phyloP scores from a whole-genome alignment of 352 stramenopile species.

The Sclerospora graminicola region DNA sequence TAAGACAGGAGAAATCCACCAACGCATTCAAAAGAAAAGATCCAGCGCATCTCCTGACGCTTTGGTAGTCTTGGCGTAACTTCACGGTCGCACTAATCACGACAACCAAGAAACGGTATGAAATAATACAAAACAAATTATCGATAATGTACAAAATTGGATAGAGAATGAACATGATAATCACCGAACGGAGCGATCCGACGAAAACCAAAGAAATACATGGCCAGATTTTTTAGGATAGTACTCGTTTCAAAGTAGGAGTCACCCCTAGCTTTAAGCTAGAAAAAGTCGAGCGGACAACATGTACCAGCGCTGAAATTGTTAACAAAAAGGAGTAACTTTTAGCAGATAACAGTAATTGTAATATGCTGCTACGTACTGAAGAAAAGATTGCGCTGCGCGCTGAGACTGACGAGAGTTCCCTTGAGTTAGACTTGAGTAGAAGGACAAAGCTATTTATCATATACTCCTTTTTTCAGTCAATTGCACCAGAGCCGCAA shows the following conservation, averaged over 20 bases:
- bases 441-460: too few relatives aligned
- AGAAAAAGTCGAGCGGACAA: too few relatives aligned
- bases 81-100: slow-evolving; percentile 39
- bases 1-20: slow-evolving; percentile 79
- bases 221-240: slow-evolving; percentile 55
- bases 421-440: too few relatives aligned
- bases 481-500: too few relatives aligned
- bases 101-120: neutral
- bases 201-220: slow-evolving; percentile 69
- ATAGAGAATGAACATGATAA: slow-evolving; percentile 71
- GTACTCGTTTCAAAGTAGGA: slow-evolving; percentile 37
- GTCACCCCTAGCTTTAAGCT: too few relatives aligned
- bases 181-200: slow-evolving; percentile 51
- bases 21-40: slow-evolving; percentile 73
- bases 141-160: slow-evolving; percentile 71
- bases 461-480: too few relatives aligned
- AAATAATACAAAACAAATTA: neutral
- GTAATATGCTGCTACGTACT: too few relatives aligned
- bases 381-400: too few relatives aligned
- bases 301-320: too few relatives aligned
- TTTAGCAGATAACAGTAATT: too few relatives aligned
- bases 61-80: slow-evolving; percentile 32
- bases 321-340: too few relatives aligned
- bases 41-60: slow-evolving; percentile 50
- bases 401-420: too few relatives aligned